Percentiles rank a stretch among this genome's conserved stretches.
Evolutionary conservation across 2,329 filamentous ascomycete genomes (phyloP).

Genomic region (Cytospora schulzeri): DNA sequence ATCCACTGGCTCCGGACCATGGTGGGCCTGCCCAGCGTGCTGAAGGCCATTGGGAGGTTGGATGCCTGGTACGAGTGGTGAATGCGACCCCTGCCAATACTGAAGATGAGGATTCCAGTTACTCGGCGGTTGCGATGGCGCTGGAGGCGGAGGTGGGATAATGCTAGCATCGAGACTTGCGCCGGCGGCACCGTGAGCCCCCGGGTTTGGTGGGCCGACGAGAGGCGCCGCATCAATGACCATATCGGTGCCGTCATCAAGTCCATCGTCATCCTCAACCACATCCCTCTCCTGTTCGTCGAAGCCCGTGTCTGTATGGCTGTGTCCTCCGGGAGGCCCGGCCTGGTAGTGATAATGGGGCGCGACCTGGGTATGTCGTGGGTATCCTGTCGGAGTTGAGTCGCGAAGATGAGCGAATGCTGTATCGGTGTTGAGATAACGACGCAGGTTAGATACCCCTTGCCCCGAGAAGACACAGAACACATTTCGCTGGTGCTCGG

Average conservation of each 20-base stretch:
- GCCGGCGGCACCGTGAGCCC: conserved; percentile 1
- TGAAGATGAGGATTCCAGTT: conserved; percentile 22
- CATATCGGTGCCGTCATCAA: conserved; percentile 37
- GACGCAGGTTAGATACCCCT: conserved; percentile 76
- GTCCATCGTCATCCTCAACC: conserved; percentile 35
- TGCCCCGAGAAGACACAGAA: conserved; percentile 96
- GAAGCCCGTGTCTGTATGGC: conserved; percentile 38
- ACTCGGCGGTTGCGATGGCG: conserved; percentile 8
- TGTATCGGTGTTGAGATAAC: conserved; percentile 68
- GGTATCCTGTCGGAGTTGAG: conserved; percentile 26
- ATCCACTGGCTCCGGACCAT: background rate
- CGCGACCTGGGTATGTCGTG: conserved; percentile 21
- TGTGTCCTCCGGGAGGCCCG: conserved; percentile 19
- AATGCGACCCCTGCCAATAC: conserved; percentile 20
- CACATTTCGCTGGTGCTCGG: conserved; percentile 88
- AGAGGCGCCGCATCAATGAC: conserved; percentile 33
- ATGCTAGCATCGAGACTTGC: conserved; percentile 22
- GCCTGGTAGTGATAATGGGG: conserved; percentile 26
- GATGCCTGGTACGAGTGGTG: background rate
- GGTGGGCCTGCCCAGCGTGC: background rate
- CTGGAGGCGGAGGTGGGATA: conserved; percentile 26
- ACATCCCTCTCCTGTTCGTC: conserved; percentile 43
- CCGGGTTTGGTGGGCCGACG: conserved; percentile 2
- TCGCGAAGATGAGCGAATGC: conserved; percentile 51
- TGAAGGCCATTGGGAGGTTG: background rate